Evolutionary conservation across 495 filamentous ascomycete genomes (phyloP), one percentile per base, ranked within the genome.

Genomic region (Cenococcum geophilum): DNA sequence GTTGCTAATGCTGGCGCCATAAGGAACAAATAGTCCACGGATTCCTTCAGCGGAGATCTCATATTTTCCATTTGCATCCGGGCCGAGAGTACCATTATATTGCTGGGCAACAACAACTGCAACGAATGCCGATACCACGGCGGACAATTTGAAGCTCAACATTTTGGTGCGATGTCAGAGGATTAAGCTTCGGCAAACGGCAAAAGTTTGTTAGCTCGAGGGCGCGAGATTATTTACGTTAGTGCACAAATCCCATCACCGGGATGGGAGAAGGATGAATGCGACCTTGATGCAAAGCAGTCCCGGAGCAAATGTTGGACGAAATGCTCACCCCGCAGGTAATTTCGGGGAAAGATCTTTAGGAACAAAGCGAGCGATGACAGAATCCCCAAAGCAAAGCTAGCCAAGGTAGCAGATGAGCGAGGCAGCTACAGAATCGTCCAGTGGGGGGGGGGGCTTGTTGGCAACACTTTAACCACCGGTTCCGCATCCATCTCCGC

Each of bases 1-100:
- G 52, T 89, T 87, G 36, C 86, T 83, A 56, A 95, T 79, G 55
- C 83, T 84, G 16, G 89, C 90, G 25, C 89, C 90, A 62, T 93
- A 92, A 1, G 88, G 78, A 52, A 92, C 86, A 72, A 93, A 85
- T 42, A 78, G 79, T 12, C 85, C 87, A 16, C 83, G 80, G 74
- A 93, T 90, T 43, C 86, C 86, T 47, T 82, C 78, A 43, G 85
- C 84, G 52, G 78, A 76, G 71, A 95, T 87, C 66, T 83, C 86
- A 72, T 91, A 93, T 68, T 86, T 84, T 6, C 73, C 73, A 55
- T 75, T 57, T 18, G 57, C 60, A 45, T 71, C 59, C 11, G 55
- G 58, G 5, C 65, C 65, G 16, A 58, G 25, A 4, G 58, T 59
- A 22, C 25, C 49, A 32, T 35, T 36, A 21, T 65, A 20, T n/a